Conservation (phyloP, 1,284 basidiomycete species). For the Sporisorium reilianum region DNA sequence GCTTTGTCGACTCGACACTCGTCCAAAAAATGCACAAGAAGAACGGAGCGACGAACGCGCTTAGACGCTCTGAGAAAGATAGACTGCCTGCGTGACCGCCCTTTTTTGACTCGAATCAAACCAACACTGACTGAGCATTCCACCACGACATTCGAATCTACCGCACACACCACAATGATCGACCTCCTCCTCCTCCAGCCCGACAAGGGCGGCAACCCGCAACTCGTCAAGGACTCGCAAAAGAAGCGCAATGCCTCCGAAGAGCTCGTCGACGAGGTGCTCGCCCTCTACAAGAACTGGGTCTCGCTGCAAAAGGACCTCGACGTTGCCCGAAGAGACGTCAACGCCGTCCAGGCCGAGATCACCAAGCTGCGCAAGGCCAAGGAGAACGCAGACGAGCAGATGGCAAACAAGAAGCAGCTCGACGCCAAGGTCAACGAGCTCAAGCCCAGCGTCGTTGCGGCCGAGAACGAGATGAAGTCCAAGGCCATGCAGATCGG, state of each 20-base stretch:
- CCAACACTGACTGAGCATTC: slow-evolving; percentile 13
- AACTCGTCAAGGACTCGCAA: slow-evolving; percentile 91
- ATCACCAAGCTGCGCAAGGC: slow-evolving; percentile 93
- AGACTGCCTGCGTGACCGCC: background rate
- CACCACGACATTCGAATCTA: background rate
- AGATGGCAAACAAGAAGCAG: slow-evolving; percentile 81
- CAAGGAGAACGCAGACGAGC: slow-evolving; percentile 89
- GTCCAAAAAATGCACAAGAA: background rate
- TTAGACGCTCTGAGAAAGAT: background rate
- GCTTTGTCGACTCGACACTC: background rate
- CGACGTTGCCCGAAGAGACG: slow-evolving; percentile 81
- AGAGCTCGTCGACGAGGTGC: slow-evolving; percentile 92
- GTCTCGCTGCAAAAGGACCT: slow-evolving; percentile 87
- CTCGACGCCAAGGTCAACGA: slow-evolving; percentile 83
- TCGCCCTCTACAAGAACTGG: slow-evolving; percentile 92
- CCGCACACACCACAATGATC: slow-evolving; percentile 39
- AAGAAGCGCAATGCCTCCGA: slow-evolving; percentile 87
- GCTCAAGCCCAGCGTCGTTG: slow-evolving; percentile 74
- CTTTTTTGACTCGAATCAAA: slow-evolving; percentile 1
- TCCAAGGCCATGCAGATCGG: slow-evolving; percentile 85
- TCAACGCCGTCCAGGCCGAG: slow-evolving; percentile 91
- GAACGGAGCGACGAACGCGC: too few species aligned
- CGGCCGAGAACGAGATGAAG: slow-evolving; percentile 82
- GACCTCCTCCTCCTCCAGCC: slow-evolving; percentile 60
- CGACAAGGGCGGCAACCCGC: slow-evolving; percentile 85